phyloP scores from a whole-genome alignment of 768 basidiomycete genomes.

The Macrolepiota albuminosa region DNA sequence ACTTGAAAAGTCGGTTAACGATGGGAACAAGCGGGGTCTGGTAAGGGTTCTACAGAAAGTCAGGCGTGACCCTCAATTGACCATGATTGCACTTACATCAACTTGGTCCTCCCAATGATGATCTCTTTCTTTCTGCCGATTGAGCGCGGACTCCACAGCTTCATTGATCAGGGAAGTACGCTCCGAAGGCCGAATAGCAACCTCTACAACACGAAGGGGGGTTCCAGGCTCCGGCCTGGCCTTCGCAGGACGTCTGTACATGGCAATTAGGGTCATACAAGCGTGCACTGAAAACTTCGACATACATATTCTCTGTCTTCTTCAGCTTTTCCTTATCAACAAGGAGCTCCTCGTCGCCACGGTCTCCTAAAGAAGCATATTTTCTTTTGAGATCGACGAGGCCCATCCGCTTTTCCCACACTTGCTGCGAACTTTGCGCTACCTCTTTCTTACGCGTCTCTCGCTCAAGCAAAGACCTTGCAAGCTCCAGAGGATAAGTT shows the following conservation, averaged over 20 bases:
- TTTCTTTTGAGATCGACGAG: constrained; percentile 79
- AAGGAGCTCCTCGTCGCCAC: constrained; percentile 68
- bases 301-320: constrained; percentile 43
- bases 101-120: constrained; percentile 83
- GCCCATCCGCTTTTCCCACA: constrained; percentile 77
- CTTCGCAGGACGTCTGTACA: constrained; percentile 48
- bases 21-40: constrained; percentile 57
- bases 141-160: constrained; percentile 58
- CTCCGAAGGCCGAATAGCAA: constrained; percentile 59
- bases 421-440: constrained; percentile 49
- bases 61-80: not conserved
- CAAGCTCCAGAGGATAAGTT: constrained; percentile 64
- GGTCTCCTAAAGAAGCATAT: constrained; percentile 53
- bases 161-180: constrained; percentile 55
- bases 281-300: constrained; percentile 4
- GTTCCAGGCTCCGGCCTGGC: constrained; percentile 44
- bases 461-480: constrained; percentile 60
- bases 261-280: not conserved
- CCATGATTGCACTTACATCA: constrained; percentile 49
- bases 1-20: constrained; percentile 64
- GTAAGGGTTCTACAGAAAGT: constrained; percentile 53
- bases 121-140: constrained; percentile 65
- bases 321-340: constrained; percentile 71
- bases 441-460: constrained; percentile 73
- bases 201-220: constrained; percentile 38